A percentile compares a stretch with the other conserved stretches of the same genome.
phyloP scores from a whole-genome alignment of 2,329 filamentous ascomycete species.

The Cordyceps militaris region DNA sequence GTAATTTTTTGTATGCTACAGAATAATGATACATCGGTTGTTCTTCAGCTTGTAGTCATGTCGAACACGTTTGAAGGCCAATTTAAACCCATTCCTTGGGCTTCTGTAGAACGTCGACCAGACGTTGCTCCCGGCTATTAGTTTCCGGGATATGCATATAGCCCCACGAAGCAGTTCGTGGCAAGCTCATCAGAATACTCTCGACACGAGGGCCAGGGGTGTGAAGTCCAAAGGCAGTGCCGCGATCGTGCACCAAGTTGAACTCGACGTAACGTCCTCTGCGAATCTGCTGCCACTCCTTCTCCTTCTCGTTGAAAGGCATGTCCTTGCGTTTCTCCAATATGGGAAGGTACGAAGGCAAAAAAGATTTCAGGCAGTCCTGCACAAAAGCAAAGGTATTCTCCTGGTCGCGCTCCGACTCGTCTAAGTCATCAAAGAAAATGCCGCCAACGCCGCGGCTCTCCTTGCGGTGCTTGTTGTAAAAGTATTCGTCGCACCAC shows the following conservation, averaged over 20 bases:
- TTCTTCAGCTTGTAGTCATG: neutral
- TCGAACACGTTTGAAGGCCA: neutral
- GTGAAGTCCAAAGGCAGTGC: slow-evolving; percentile 88
- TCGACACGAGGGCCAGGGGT: slow-evolving; percentile 88
- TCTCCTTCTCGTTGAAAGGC: slow-evolving; percentile 78
- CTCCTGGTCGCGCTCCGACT: slow-evolving; percentile 76
- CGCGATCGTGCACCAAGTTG: slow-evolving; percentile 93
- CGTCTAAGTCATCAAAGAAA: slow-evolving; percentile 97
- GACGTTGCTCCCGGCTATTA: slow-evolving; percentile 67
- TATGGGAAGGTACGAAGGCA: slow-evolving; percentile 87
- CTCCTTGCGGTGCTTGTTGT: slow-evolving; percentile 84
- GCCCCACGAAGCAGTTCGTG: slow-evolving; percentile 85
- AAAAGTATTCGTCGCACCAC: slow-evolving; percentile 98
- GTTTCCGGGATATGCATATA: slow-evolving; percentile 88
- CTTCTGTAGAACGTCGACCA: slow-evolving; percentile 64
- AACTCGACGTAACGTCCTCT: slow-evolving; percentile 97
- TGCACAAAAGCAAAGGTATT: slow-evolving; percentile 85
- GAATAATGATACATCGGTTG: slow-evolving; percentile 1
- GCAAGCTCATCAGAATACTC: slow-evolving; percentile 96
- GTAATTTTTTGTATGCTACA: neutral
- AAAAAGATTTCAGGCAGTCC: slow-evolving; percentile 76
- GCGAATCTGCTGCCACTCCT: slow-evolving; percentile 93
- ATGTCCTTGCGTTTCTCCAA: slow-evolving; percentile 84
- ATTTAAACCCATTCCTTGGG: slow-evolving; percentile 60
- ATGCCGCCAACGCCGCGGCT: slow-evolving; percentile 86